These are phyloP conservation scores for Epichloe gansuensis DNA, from an alignment of 2,329 filamentous ascomycete genomes.

Conservation along the genomic window DNA sequence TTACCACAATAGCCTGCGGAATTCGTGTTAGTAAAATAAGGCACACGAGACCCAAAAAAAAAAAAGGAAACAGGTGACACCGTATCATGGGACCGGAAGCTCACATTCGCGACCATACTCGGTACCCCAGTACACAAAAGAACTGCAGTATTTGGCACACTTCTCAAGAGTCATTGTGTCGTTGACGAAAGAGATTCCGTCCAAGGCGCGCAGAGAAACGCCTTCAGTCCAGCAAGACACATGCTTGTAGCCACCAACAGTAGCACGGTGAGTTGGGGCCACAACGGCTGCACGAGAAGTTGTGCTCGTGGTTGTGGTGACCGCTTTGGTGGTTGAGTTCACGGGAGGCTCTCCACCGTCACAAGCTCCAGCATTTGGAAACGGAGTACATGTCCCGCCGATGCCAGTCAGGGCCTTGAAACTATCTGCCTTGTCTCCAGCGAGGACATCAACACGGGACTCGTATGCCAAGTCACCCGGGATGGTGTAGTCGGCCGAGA, in stretches of 20 bases:
- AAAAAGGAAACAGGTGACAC: not conserved
- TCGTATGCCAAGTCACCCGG: conserved; percentile 31
- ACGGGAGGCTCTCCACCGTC: conserved; percentile 9
- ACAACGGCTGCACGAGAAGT: conserved; percentile 16
- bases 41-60: not conserved
- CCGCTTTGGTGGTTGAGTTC: conserved; percentile 5
- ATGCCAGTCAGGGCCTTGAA: conserved; percentile 36
- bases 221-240: conserved; percentile 38
- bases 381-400: conserved; percentile 29
- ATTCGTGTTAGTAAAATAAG: not conserved
- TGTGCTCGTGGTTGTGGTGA: conserved; percentile 9
- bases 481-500: conserved; percentile 28
- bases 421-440: conserved; percentile 28
- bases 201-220: conserved; percentile 29
- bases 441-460: conserved; percentile 32
- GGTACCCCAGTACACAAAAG: conserved; percentile 35
- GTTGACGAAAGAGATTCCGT: conserved; percentile 26
- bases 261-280: conserved; percentile 21
- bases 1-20: conserved; percentile 35
- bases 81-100: conserved; percentile 6
- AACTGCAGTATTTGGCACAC: conserved; percentile 33
- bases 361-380: conserved; percentile 23
- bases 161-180: conserved; percentile 37
- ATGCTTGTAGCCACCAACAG: conserved; percentile 30
- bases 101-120: conserved; percentile 40